Base-by-base conservation (phyloP, 768 basidiomycete species). In the Boletus pseudo-olivaceus region DNA sequence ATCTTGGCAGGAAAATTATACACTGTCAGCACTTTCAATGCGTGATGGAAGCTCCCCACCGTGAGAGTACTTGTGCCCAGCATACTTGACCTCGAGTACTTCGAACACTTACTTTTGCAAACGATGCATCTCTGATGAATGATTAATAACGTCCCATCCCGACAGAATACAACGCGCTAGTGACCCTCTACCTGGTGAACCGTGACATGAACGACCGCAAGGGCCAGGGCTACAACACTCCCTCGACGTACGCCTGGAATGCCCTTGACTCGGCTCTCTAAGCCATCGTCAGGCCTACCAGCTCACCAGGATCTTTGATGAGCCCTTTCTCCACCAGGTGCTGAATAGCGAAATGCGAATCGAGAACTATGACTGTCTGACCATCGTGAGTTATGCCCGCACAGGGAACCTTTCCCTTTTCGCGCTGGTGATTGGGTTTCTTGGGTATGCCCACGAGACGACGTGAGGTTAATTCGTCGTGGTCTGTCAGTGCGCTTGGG, bases 281-380 rank as follows among this genome's bases (percentile, higher is more conserved):
- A 20, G 30, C 56, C 2, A 60, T 14, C 5, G 72, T 65, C 55
- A 72, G 40, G 7, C 56, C 56, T 0, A 65, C 71, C 15, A 57
- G 32, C 5, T 62, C 54, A 37, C 73, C 70, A 4, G 66, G 68
- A 42, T 73, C 70, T 26, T 58, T 52, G 49, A 62, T 20, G 11
- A 73, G 52, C 9, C 45, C 55, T 1, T 59, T 57, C 19, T 66
- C 61, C 11, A 72, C 57, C n/a, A 73, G 54, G 32, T 72, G 61
- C 38, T 56, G 57, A 27, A 72, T 62, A 53, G 73, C 68, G 58
- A 73, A 72, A 39, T 73, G 71, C 1, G 70, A 73, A 41, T 72
- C 70, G 7, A 72, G 38, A 5, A 70, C 12, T 2, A 53, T 59
- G 45, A 61, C 51, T 0, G 62, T 67, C 32, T 55, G 58, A 10